Percentiles rank a stretch among this genome's conserved stretches.
These are phyloP conservation scores for Vaucheria bursata DNA, from an alignment of 352 stramenopile species.

Conservation along the genomic window DNA sequence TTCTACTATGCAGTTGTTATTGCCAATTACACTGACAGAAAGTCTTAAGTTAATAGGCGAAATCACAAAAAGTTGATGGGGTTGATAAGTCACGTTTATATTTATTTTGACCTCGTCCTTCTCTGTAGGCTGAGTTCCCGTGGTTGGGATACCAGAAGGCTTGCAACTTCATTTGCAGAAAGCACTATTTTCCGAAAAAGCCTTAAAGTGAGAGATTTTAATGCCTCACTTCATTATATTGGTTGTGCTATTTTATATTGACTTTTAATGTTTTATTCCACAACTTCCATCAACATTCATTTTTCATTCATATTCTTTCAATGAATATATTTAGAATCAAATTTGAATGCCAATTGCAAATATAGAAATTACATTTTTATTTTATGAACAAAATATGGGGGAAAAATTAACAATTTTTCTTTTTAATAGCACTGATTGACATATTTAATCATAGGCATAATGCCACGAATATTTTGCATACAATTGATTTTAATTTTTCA, in stretches of 20 bases:
- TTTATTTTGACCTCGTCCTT: neutral
- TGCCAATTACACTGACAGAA: too few species aligned
- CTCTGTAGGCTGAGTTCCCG: slow-evolving; percentile 13
- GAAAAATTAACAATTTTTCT: neutral
- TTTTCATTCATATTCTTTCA: neutral
- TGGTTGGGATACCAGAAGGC: slow-evolving; percentile 25
- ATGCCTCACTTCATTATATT: too few species aligned
- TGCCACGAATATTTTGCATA: neutral
- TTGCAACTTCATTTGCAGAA: slow-evolving; percentile 33
- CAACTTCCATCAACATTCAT: neutral
- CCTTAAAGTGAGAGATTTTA: slow-evolving; percentile 8
- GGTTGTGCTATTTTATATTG: neutral
- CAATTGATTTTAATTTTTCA: neutral
- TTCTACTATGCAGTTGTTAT: too few species aligned
- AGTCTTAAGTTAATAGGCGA: too few species aligned
- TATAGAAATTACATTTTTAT: neutral
- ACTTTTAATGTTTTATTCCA: neutral
- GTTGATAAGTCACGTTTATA: too few species aligned
- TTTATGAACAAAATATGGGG: neutral
- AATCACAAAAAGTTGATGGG: too few species aligned
- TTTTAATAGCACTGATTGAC: neutral
- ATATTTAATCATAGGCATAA: neutral
- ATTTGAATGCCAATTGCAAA: neutral
- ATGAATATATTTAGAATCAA: neutral
- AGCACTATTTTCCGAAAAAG: slow-evolving; percentile 44